Percentiles rank a stretch among this genome's conserved stretches.
phyloP scores from a whole-genome alignment of 805 yeast genomes.

The Pichia nanzhaoensis region DNA sequence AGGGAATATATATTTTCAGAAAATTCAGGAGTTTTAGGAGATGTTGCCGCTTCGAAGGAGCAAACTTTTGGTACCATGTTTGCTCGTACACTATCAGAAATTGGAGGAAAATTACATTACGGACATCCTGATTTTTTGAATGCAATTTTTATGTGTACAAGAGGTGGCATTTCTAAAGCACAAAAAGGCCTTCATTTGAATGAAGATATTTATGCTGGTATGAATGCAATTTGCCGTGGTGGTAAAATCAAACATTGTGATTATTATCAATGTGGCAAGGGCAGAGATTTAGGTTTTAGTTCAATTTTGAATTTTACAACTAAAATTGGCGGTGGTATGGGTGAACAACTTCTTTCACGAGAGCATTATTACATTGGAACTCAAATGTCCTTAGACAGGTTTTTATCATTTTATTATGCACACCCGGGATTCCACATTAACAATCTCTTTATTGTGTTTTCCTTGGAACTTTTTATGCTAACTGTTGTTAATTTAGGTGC shows the following conservation, averaged over 20 bases:
- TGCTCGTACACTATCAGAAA: slow-evolving; percentile 87
- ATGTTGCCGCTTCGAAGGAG: slow-evolving; percentile 95
- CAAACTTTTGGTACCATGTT: slow-evolving; percentile 95
- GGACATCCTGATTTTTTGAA: slow-evolving; percentile 96
- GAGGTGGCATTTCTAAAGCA: slow-evolving; percentile 95
- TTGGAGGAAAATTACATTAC: slow-evolving; percentile 91
- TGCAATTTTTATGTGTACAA: slow-evolving; percentile 84
- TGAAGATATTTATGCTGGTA: slow-evolving; percentile 95
- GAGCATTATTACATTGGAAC: slow-evolving; percentile 91
- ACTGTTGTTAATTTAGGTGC: slow-evolving; percentile 76
- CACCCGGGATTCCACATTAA: slow-evolving; percentile 96
- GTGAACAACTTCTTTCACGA: slow-evolving; percentile 87
- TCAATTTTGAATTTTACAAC: slow-evolving; percentile 90
- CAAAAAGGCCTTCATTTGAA: slow-evolving; percentile 89
- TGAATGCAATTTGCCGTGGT: slow-evolving; percentile 82
- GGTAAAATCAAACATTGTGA: slow-evolving; percentile 95
- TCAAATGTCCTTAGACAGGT: slow-evolving; percentile 80
- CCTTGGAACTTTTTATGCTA: slow-evolving; percentile 82
- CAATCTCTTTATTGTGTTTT: slow-evolving; percentile 77
- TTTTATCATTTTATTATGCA: slow-evolving; percentile 89
- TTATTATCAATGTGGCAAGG: slow-evolving; percentile 94
- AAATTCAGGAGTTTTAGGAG: slow-evolving; percentile 87
- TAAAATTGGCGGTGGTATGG: slow-evolving; percentile 98
- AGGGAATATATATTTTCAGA: slow-evolving; percentile 93
- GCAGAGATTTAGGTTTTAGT: slow-evolving; percentile 90